Base-by-base conservation (phyloP, 352 stramenopile species). In the Phytophthora aleatoria region DNA sequence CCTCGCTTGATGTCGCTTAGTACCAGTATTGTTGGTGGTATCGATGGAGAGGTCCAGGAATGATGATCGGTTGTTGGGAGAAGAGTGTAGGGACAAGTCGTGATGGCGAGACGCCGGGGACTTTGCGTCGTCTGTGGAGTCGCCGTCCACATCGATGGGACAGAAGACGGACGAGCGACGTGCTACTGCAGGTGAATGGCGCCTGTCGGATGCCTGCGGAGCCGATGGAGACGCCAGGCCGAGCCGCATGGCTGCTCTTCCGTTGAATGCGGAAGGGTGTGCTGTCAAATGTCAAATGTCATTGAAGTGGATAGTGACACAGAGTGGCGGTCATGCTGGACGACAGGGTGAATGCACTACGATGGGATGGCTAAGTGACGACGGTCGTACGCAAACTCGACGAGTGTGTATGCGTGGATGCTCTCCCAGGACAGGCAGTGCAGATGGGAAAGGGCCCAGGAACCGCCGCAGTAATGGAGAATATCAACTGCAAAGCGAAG, bases 141-240 rank as follows among this genome's bases (percentile, higher is more conserved):
- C 69, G 24, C 53, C 49, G 16, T 74, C 65, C 26, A 79, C 63
- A 38, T 68, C 56, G n/a, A 79, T 76, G 57, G 61, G 66, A 15
- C 35, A 64, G 24, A 61, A 58, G 1, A 57, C 42, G n/a, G 69
- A 71, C n/a, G 55, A 52, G 15, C 15, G 51, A 36, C 26, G 30
- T 4, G 51, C 30, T 10, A 16, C 11, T 36, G 8, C 8, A n/a
- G n/a, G 5, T 30, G 15, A 43, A 1, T 13, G 52, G 53, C 24
- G 45, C 2, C 27, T 43, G 0, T 51, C 11, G 2, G 57, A 57
- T 2, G 57, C 33, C 6, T 57, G 52, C 6, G 42, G 28, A 61
- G 57, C 24, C 26, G 63, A 48, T 9, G 55, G 9, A 30, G 57
- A 43, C 39, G 50, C 51, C 36, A 73, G 35, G 30, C 60, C 52